Evolutionary conservation across 495 filamentous ascomycete genomes (phyloP), one percentile per base, ranked within the genome.

Genomic region (Cercophora scortea): DNA sequence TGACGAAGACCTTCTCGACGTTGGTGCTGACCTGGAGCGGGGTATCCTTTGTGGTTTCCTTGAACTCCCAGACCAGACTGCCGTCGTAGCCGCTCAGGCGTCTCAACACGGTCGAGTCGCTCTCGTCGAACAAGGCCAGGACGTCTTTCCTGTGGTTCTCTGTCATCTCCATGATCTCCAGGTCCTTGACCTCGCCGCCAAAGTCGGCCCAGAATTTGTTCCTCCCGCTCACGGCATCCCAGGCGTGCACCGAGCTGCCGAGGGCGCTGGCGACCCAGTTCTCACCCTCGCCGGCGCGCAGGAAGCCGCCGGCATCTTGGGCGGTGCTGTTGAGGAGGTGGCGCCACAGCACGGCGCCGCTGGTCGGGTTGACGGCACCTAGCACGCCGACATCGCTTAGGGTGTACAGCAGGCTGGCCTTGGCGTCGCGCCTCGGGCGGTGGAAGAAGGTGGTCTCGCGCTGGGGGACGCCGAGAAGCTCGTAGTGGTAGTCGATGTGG

Each of bases 401-500:
- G 0, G 94, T 95, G 65, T 96, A 99, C 33, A 99, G 77, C 32
- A 97, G 75, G 32, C 87, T 91, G 15, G 92, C 92, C 67, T 87
- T 89, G 16, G 90, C 91, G 50, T 84, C 76, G 15, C 81, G 69
- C 51, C 83, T 79, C 11, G 93, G 94, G 53, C 83, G 83, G 71
- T 96, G 90, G 79, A 97, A 96, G 78, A 99, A 96, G 47, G 90
- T 95, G 38, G 89, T 88, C 42, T 86, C 79, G 65, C 79, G 71
- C 59, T 86, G 83, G 52, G 94, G 90, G 15, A 85, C 66, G 57
- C 93, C 93, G 59, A 97, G 73, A 39, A 97, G 83, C 48, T 87
- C 81, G 71, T 92, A 83, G 71, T 97, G 94, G 76, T 87, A 97
- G 72, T 99, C 93, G 66, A 90, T 79, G 62, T 88, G 81, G 72